These are phyloP conservation scores for Neopestalotiopsis sp. DNA, from an alignment of 2,329 filamentous ascomycete species.

Conservation along the genomic window DNA sequence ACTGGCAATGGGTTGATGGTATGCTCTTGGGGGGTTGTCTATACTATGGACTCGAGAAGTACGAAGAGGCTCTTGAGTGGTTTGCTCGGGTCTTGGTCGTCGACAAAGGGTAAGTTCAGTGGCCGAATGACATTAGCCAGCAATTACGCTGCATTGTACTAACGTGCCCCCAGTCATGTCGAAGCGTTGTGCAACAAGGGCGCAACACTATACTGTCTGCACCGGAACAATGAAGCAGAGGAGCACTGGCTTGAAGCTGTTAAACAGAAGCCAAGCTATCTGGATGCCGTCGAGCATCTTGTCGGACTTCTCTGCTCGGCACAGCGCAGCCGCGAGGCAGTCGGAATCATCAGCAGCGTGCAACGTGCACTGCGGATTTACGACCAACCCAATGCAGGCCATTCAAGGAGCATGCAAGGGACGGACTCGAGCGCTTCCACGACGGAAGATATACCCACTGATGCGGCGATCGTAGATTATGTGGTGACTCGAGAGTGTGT, in stretches of 20 bases:
- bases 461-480: background rate
- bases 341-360: conserved; percentile 85
- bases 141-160: conserved; percentile 21
- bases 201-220: conserved; percentile 84
- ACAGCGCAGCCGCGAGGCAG: conserved; percentile 82
- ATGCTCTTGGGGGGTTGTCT: conserved; percentile 91
- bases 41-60: conserved; percentile 86
- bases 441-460: background rate
- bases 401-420: conserved; percentile 12
- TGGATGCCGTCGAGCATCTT: conserved; percentile 94
- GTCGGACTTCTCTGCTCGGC: conserved; percentile 85
- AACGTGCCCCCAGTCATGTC: conserved; percentile 67
- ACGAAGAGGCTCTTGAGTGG: conserved; percentile 77
- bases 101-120: conserved; percentile 57
- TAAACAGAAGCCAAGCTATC: conserved; percentile 81
- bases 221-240: conserved; percentile 83
- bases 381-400: conserved; percentile 35
- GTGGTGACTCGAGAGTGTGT: background rate
- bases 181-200: conserved; percentile 95
- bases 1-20: conserved; percentile 90
- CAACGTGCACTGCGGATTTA: conserved; percentile 71
- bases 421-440: background rate
- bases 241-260: conserved; percentile 86
- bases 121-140: conserved; percentile 5
- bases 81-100: conserved; percentile 68